Evolutionary conservation across 2,329 filamentous ascomycete genomes (phyloP).

Genomic region (Venturia oleaginea): DNA sequence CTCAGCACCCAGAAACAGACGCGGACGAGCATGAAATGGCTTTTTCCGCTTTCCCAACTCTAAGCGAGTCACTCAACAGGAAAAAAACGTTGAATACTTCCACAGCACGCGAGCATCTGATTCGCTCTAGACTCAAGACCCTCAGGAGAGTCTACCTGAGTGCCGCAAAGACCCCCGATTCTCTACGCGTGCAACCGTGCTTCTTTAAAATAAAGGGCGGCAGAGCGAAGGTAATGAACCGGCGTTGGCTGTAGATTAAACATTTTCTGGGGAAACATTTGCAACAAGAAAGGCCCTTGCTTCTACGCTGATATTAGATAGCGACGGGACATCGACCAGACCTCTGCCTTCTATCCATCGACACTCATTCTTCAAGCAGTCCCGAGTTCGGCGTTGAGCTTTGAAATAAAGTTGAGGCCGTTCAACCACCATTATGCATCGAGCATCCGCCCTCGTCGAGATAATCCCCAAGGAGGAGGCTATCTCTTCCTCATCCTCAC

Average conservation of each 20-base stretch:
- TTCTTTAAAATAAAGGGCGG: not conserved
- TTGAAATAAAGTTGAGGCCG: not conserved
- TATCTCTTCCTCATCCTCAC: not conserved
- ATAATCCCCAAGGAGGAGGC: not conserved
- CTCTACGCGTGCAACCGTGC: not conserved
- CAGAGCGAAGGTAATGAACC: not conserved
- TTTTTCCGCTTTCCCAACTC: constrained; percentile 1
- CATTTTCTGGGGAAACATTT: not conserved
- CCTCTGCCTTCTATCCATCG: not conserved
- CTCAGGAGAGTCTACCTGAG: not conserved
- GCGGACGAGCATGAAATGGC: not conserved
- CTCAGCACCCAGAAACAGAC: not conserved
- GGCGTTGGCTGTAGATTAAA: not conserved
- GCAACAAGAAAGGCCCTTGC: not conserved
- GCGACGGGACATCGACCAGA: not conserved
- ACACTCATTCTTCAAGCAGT: not conserved
- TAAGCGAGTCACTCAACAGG: constrained; percentile 1
- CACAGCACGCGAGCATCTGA: not conserved
- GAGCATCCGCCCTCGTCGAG: constrained; percentile 7
- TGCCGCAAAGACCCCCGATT: not conserved
- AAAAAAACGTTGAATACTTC: not conserved
- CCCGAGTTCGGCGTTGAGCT: not conserved
- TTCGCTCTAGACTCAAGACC: not conserved
- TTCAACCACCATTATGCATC: not conserved
- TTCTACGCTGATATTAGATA: not conserved